Percentiles rank a stretch among this genome's conserved stretches.
Evolutionary conservation across 192 early-diverging fungal species (phyloP).

Genomic region (Coemansia brasiliensis): DNA sequence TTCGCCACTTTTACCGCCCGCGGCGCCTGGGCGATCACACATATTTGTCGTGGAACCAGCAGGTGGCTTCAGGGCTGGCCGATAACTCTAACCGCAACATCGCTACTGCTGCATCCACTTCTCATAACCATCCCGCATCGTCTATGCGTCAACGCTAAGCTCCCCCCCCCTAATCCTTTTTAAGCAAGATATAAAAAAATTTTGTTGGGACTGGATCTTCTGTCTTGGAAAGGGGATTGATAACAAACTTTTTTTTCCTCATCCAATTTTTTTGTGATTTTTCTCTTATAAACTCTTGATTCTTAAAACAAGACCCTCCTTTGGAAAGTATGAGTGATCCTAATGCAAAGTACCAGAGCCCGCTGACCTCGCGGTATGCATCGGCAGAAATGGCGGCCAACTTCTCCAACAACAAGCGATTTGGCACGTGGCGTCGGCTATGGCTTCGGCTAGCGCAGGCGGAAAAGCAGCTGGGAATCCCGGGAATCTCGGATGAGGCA

Average conservation of each 20-base stretch:
- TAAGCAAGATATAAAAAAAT: too few species aligned
- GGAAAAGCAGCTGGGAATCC: slow-evolving; percentile 88
- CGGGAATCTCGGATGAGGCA: slow-evolving; percentile 82
- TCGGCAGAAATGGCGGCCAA: slow-evolving; percentile 95
- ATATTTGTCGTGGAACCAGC: slow-evolving; percentile 94
- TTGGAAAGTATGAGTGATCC: slow-evolving; percentile 27
- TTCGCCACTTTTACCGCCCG: slow-evolving; percentile 91
- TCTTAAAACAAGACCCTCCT: too few species aligned
- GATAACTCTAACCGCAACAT: background rate
- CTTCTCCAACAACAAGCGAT: slow-evolving; percentile 96
- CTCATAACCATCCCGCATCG: too few species aligned
- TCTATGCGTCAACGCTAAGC: too few species aligned
- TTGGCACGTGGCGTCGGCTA: slow-evolving; percentile 91
- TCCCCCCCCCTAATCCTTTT: too few species aligned
- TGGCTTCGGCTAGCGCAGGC: slow-evolving; percentile 93
- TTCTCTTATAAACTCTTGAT: too few species aligned
- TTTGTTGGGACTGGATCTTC: too few species aligned
- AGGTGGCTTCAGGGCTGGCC: slow-evolving; percentile 46
- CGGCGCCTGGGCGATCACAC: slow-evolving; percentile 96
- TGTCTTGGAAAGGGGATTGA: too few species aligned
- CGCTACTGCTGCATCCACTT: too few species aligned
- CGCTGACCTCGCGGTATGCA: slow-evolving; percentile 96
- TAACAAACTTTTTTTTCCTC: background rate
- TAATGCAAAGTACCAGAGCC: slow-evolving; percentile 88
- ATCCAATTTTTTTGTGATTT: too few species aligned